Evolutionary conservation across 2,329 filamentous ascomycete species (phyloP).

Genomic region (Talaromyces sp.): DNA sequence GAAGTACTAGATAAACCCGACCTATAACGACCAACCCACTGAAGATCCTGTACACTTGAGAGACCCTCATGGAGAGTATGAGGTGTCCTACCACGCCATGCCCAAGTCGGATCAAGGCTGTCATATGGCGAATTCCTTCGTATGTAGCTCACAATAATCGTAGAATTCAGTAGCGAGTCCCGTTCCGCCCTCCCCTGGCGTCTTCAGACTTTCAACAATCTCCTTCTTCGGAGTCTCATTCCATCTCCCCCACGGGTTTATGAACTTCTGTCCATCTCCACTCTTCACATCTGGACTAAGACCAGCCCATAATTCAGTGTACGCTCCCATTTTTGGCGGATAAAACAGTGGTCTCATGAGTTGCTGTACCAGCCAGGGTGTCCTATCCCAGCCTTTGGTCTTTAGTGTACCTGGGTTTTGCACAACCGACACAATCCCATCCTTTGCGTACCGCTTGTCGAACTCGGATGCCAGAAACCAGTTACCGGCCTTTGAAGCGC

Average conservation of each 20-base stretch:
- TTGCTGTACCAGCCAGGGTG: not conserved
- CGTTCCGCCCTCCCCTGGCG: not conserved
- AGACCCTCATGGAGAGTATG: not conserved
- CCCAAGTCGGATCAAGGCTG: not conserved
- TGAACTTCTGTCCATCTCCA: slow-evolving; percentile 3
- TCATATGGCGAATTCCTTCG: not conserved
- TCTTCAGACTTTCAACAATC: not conserved
- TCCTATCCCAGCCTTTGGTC: not conserved
- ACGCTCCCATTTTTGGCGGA: slow-evolving; percentile 41
- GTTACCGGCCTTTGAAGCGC: slow-evolving; percentile 35
- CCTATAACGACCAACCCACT: not conserved
- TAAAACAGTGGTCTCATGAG: slow-evolving; percentile 27
- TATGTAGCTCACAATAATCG: not conserved
- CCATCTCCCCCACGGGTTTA: slow-evolving; percentile 22
- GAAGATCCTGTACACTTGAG: not conserved
- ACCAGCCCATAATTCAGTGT: slow-evolving; percentile 49
- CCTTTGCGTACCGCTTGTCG: slow-evolving; percentile 19
- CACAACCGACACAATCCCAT: slow-evolving; percentile 9
- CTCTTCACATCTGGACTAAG: slow-evolving; percentile 44
- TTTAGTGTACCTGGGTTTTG: slow-evolving; percentile 10
- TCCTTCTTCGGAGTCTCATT: not conserved
- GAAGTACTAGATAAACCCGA: not conserved
- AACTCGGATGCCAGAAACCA: slow-evolving; percentile 35
- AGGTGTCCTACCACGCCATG: not conserved
- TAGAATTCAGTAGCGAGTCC: not conserved